These are phyloP conservation scores for Solanum habrochaites DNA, from an alignment of 257 asterid species.

Conservation along the genomic window DNA sequence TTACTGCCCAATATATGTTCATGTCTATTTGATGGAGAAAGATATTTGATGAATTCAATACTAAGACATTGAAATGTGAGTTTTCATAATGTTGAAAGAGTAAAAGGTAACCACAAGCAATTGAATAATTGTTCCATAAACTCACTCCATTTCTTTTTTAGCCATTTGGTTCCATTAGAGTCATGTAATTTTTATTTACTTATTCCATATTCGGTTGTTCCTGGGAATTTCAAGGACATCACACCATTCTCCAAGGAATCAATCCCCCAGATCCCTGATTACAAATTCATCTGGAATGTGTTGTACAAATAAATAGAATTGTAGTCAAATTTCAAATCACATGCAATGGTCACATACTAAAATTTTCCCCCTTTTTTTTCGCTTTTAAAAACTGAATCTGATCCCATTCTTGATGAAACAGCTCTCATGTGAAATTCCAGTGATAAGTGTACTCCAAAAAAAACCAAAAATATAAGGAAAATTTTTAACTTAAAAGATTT, in stretches of 20 bases:
- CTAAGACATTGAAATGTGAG: neutral
- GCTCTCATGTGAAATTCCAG: too few species aligned
- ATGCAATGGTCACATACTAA: too few species aligned
- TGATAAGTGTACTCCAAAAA: too few species aligned
- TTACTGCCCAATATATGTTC: neutral
- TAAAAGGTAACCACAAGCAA: neutral
- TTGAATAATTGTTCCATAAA: neutral
- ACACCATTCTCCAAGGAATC: neutral
- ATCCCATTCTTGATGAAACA: too few species aligned
- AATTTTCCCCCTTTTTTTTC: too few species aligned
- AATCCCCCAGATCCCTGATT: neutral
- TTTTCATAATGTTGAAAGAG: neutral
- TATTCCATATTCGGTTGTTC: neutral
- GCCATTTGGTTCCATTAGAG: neutral
- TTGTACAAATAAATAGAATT: too few species aligned
- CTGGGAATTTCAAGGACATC: neutral
- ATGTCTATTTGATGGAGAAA: neutral
- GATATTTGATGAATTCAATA: neutral
- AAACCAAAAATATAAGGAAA: too few species aligned
- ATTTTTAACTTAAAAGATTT: too few species aligned
- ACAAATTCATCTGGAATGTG: neutral
- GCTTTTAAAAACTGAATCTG: too few species aligned
- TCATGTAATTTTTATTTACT: neutral
- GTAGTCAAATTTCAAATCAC: neutral
- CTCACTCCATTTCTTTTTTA: neutral